These are phyloP conservation scores for Ceraceosorus bombacis DNA, from an alignment of 1,284 basidiomycete genomes.

Conservation along the genomic window DNA sequence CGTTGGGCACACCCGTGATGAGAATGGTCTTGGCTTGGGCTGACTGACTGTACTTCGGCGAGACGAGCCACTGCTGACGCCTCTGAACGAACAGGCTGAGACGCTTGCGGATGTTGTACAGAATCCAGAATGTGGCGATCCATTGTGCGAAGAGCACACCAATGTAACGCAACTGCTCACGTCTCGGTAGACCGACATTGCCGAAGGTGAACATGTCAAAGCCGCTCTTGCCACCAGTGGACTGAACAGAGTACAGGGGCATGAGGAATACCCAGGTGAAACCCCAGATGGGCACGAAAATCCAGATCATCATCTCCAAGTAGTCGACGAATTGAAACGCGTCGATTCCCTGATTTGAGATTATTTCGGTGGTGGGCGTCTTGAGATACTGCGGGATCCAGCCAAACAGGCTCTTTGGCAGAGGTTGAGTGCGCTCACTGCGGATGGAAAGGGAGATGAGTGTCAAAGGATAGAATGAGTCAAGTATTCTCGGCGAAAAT, in stretches of 20 bases:
- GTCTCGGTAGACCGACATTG: conserved; percentile 51
- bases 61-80: conserved; percentile 77
- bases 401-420: conserved; percentile 46
- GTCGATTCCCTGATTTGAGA: conserved; percentile 70
- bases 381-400: conserved; percentile 49
- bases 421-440: conserved; percentile 40
- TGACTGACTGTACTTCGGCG: conserved; percentile 62
- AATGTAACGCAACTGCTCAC: conserved; percentile 36
- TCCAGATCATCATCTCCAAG: conserved; percentile 66
- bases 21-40: conserved; percentile 81
- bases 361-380: conserved; percentile 39
- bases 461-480: background rate
- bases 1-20: conserved; percentile 76
- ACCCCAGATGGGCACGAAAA: conserved; percentile 65
- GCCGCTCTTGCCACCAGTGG: conserved; percentile 52
- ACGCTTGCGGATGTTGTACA: conserved; percentile 71
- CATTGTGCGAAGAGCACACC: conserved; percentile 40
- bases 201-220: conserved; percentile 74
- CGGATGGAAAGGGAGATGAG: background rate
- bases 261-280: conserved; percentile 55
- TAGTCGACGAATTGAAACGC: conserved; percentile 90
- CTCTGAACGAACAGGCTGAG: conserved; percentile 71
- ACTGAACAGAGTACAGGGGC: conserved; percentile 54
- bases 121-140: conserved; percentile 59
- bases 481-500: background rate